phyloP scores from a whole-genome alignment of 805 yeast species.

The Saccharomycopsis microspora region DNA sequence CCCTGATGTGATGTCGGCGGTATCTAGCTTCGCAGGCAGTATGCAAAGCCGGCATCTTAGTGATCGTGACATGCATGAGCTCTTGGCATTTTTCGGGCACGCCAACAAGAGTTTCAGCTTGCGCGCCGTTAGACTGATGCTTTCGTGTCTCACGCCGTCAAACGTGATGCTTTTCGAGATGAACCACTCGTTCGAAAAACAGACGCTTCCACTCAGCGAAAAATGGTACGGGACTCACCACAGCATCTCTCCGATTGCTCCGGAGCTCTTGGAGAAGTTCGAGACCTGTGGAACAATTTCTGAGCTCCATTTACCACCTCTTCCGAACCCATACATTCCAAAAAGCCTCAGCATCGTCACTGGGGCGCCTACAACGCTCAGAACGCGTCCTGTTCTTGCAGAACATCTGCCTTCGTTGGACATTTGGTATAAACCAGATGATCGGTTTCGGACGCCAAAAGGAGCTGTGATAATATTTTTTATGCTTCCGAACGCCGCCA shows the following conservation, averaged over 20 bases:
- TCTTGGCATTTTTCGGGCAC: slow-evolving; percentile 2
- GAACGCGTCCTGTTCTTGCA: slow-evolving; percentile 48
- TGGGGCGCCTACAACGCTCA: background rate
- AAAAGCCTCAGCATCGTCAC: slow-evolving; percentile 56
- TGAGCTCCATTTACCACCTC: slow-evolving; percentile 42
- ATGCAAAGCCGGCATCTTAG: slow-evolving; percentile 34
- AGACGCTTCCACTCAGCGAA: slow-evolving; percentile 39
- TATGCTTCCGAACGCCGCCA: slow-evolving; percentile 50
- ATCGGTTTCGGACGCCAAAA: slow-evolving; percentile 80
- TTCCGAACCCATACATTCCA: slow-evolving; percentile 73
- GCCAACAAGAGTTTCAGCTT: slow-evolving; percentile 31
- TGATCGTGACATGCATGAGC: background rate
- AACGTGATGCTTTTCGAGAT: slow-evolving; percentile 52
- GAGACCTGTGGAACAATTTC: slow-evolving; percentile 20
- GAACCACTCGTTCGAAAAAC: slow-evolving; percentile 39
- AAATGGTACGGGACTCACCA: slow-evolving; percentile 91
- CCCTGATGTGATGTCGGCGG: slow-evolving; percentile 54
- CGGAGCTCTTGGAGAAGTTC: slow-evolving; percentile 26
- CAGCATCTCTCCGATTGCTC: slow-evolving; percentile 33
- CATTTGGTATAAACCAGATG: slow-evolving; percentile 87
- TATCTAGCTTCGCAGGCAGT: slow-evolving; percentile 49
- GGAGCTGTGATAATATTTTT: slow-evolving; percentile 57
- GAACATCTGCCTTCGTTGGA: slow-evolving; percentile 35
- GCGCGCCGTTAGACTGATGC: slow-evolving; percentile 27
- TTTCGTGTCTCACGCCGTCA: slow-evolving; percentile 36